These are phyloP conservation scores for Trametes meyenii DNA, from an alignment of 768 basidiomycete genomes.

Conservation along the genomic window DNA sequence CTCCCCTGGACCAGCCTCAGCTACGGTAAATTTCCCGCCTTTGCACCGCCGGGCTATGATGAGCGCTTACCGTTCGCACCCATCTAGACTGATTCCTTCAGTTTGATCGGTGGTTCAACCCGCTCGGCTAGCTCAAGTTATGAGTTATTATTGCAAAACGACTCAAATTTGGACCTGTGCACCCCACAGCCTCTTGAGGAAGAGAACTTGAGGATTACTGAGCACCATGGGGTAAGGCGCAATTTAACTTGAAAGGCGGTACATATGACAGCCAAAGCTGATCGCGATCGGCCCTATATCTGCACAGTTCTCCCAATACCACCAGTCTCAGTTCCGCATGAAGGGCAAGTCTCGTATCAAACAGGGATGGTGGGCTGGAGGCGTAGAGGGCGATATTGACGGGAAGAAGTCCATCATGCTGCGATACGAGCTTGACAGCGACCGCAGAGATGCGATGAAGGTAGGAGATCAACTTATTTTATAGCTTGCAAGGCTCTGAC, in stretches of 20 bases:
- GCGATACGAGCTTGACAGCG: slow-evolving; percentile 42
- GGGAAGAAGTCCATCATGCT: slow-evolving; percentile 47
- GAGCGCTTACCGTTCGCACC: neutral
- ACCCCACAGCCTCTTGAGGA: slow-evolving; percentile 1
- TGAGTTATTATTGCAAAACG: neutral
- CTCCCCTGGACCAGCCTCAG: slow-evolving; percentile 5
- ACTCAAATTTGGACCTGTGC: neutral
- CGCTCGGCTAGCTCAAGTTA: neutral
- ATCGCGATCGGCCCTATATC: neutral
- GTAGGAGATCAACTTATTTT: slow-evolving; percentile 25
- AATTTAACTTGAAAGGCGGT: neutral
- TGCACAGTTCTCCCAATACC: slow-evolving; percentile 50
- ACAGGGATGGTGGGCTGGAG: slow-evolving; percentile 53
- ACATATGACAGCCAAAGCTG: too few species aligned
- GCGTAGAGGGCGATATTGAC: slow-evolving; percentile 42
- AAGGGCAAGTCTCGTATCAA: slow-evolving; percentile 40
- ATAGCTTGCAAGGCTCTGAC: neutral
- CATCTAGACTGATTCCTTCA: neutral
- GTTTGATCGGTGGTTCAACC: neutral
- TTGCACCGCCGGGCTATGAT: too few species aligned
- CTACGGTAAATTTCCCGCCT: neutral
- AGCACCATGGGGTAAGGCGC: slow-evolving; percentile 39
- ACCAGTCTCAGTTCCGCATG: slow-evolving; percentile 50
- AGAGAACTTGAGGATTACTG: slow-evolving; percentile 25
- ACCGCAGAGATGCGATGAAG: slow-evolving; percentile 35